Conservation (phyloP, 2,329 filamentous ascomycete species). For the Colletotrichum horii region DNA sequence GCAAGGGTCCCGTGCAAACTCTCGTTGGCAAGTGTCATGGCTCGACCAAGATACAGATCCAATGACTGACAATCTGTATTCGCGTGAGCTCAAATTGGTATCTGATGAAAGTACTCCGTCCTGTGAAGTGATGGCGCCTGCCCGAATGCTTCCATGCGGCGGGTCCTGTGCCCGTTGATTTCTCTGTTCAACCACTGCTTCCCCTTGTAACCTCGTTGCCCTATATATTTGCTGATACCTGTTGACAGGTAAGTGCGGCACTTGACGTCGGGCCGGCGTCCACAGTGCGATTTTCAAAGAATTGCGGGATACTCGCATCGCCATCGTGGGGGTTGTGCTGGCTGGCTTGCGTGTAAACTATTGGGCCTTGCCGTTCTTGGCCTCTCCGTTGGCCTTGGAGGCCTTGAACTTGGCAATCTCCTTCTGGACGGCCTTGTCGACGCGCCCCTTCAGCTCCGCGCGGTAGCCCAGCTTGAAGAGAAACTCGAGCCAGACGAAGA, state of each 20-base stretch:
- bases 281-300: neutral
- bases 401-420: conserved; percentile 79
- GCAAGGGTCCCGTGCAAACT: conserved; percentile 5
- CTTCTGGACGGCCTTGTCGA: conserved; percentile 76
- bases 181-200: neutral
- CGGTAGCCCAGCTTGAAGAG: conserved; percentile 92
- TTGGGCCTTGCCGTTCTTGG: conserved; percentile 57
- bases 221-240: neutral
- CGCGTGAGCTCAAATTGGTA: conserved; percentile 22
- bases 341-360: conserved; percentile 29
- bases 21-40: neutral
- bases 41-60: conserved; percentile 14
- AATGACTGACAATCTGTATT: conserved; percentile 19
- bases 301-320: neutral
- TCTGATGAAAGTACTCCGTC: conserved; percentile 18
- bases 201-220: neutral
- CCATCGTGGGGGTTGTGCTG: neutral
- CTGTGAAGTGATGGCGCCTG: conserved; percentile 16
- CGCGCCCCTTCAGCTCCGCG: conserved; percentile 80
- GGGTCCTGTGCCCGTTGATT: neutral
- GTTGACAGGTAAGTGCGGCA: neutral
- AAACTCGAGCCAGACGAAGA: conserved; percentile 97
- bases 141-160: conserved; percentile 8
- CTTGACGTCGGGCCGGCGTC: neutral
- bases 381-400: conserved; percentile 50